A percentile compares a stretch with the other conserved stretches of the same genome.
Conservation (phyloP, 176 grass and related monocot species). For the Oryza glumipatula region DNA sequence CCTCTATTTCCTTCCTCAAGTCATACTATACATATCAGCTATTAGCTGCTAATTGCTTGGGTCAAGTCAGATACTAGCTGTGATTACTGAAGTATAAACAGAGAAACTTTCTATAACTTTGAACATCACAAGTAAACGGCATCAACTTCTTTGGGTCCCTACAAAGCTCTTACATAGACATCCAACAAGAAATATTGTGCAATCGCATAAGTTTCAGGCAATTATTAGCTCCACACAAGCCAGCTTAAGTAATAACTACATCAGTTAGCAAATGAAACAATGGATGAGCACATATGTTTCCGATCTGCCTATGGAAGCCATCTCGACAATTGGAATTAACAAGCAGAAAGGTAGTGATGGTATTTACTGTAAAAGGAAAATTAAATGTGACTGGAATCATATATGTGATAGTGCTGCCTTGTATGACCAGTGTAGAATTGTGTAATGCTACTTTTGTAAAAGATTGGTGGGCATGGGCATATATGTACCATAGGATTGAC, state of each 20-base stretch:
- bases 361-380: not conserved
- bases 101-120: not conserved
- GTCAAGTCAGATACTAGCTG: not conserved
- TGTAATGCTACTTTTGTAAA: not conserved
- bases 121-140: not conserved
- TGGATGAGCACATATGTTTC: not conserved
- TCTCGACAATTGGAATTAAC: not conserved
- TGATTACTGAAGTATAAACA: not conserved
- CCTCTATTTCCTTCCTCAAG: not conserved
- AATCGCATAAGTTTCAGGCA: not conserved
- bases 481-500: conserved; percentile 87
- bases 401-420: not conserved
- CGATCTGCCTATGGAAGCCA: not conserved
- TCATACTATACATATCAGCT: not conserved
- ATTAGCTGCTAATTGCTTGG: not conserved
- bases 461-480: not conserved
- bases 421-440: not conserved
- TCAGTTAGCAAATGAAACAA: not conserved
- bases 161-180: not conserved
- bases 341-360: not conserved
- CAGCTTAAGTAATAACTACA: not conserved
- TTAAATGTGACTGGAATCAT: not conserved
- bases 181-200: not conserved
- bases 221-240: not conserved
- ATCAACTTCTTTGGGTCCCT: not conserved